phyloP scores from a whole-genome alignment of 78 protist genomes.

The slime mould (Dictyostelium discoideum) region dicty_2.7 NC_007088.5:8282501-8283000 shows the following conservation, averaged over 20 bases:
- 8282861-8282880: conserved; percentile 46
- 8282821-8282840: neutral
- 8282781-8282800: neutral
- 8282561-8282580: conserved; percentile 23
- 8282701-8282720: conserved; percentile 58
- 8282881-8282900: conserved; percentile 59
- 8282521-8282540: neutral
- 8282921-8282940: neutral
- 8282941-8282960: conserved; percentile 87
- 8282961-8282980: conserved; percentile 93
- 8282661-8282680: conserved; percentile 90
- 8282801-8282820: neutral
- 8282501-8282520: neutral
- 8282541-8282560: neutral
- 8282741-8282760: no score
- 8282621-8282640: conserved; percentile 89
- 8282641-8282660: conserved; percentile 91
- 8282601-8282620: conserved; percentile 85
- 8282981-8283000: conserved; percentile 92
- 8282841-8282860: conserved; percentile 53
- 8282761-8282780: no score
- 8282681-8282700: conserved; percentile 30
- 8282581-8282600: neutral
- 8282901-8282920: conserved; percentile 60
- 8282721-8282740: conserved; percentile 8